A percentile compares a stretch with the other conserved stretches of the same genome.
Conservation (phyloP, 2,329 filamentous ascomycete genomes). For the Meredithiella fracta region DNA sequence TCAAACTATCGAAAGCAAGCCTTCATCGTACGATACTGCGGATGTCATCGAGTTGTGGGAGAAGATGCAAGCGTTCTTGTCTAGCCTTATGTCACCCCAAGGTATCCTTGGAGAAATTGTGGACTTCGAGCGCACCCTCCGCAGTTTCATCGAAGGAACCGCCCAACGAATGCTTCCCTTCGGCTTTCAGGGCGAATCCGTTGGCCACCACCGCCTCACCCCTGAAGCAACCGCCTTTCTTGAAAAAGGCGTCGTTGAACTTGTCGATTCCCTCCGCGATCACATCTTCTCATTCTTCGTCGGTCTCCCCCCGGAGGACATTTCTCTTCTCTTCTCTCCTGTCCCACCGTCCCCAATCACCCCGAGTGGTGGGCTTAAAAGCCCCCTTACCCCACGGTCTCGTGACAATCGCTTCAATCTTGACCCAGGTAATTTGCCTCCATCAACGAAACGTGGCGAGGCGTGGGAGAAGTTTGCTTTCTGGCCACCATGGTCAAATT, state of each 20-base stretch:
- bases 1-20: slow-evolving; percentile 44
- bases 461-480: slow-evolving; percentile 89
- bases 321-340: slow-evolving; percentile 75
- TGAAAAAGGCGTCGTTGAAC: slow-evolving; percentile 60
- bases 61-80: slow-evolving; percentile 60
- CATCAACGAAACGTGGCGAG: slow-evolving; percentile 63
- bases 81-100: slow-evolving; percentile 54
- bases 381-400: slow-evolving; percentile 35
- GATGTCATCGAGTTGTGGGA: slow-evolving; percentile 89
- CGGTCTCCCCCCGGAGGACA: slow-evolving; percentile 76
- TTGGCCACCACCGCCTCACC: slow-evolving; percentile 64
- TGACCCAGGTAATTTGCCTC: slow-evolving; percentile 60
- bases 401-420: slow-evolving; percentile 65
- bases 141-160: slow-evolving; percentile 76
- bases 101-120: slow-evolving; percentile 79
- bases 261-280: slow-evolving; percentile 71
- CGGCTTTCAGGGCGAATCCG: slow-evolving; percentile 68
- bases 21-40: slow-evolving; percentile 54
- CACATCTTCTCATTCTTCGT: slow-evolving; percentile 69
- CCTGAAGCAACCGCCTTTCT: slow-evolving; percentile 53
- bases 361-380: slow-evolving; percentile 29
- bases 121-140: slow-evolving; percentile 85
- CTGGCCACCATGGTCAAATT: slow-evolving; percentile 88
- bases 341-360: slow-evolving; percentile 52
- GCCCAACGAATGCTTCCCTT: slow-evolving; percentile 64